Percentiles rank a stretch among this genome's conserved stretches.
Evolutionary conservation across 2,329 filamentous ascomycete genomes (phyloP).

Genomic region (Claviceps pazoutovae): DNA sequence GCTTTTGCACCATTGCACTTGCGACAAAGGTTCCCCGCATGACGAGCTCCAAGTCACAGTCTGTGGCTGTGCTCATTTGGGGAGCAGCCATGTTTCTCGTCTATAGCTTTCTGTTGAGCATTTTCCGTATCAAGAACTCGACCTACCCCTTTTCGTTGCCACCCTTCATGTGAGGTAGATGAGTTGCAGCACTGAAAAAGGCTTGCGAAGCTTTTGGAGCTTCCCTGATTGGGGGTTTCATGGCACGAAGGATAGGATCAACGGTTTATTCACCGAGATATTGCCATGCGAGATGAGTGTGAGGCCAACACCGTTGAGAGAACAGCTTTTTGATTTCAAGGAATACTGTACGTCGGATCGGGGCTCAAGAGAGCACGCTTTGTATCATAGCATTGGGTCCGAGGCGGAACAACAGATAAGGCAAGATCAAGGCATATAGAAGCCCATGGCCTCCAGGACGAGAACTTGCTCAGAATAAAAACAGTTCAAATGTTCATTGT

Average conservation of each 20-base stretch:
- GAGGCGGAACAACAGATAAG: background rate
- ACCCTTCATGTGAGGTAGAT: conserved; percentile 51
- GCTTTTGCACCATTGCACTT: conserved; percentile 83
- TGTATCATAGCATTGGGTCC: background rate
- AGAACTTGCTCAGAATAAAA: too few species aligned
- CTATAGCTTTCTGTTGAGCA: conserved; percentile 88
- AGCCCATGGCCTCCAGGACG: too few species aligned
- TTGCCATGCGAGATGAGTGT: background rate
- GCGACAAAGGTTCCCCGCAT: conserved; percentile 89
- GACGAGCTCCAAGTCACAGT: conserved; percentile 59
- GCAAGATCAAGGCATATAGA: background rate
- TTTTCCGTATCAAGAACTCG: conserved; percentile 89
- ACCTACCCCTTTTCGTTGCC: conserved; percentile 91
- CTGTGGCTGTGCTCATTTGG: conserved; percentile 71
- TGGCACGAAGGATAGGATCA: too few species aligned
- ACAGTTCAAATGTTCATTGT: too few species aligned
- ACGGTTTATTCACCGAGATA: conserved; percentile 1
- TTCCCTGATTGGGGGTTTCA: too few species aligned
- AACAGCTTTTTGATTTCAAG: background rate
- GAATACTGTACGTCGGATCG: background rate
- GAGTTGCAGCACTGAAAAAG: background rate
- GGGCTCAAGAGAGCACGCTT: background rate
- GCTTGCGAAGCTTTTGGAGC: background rate
- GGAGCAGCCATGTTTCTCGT: conserved; percentile 60
- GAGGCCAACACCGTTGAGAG: background rate